Evolutionary conservation across 2,329 filamentous ascomycete species (phyloP), one percentile per base, ranked within the genome.

Genomic region (Pyrenophora teres): DNA sequence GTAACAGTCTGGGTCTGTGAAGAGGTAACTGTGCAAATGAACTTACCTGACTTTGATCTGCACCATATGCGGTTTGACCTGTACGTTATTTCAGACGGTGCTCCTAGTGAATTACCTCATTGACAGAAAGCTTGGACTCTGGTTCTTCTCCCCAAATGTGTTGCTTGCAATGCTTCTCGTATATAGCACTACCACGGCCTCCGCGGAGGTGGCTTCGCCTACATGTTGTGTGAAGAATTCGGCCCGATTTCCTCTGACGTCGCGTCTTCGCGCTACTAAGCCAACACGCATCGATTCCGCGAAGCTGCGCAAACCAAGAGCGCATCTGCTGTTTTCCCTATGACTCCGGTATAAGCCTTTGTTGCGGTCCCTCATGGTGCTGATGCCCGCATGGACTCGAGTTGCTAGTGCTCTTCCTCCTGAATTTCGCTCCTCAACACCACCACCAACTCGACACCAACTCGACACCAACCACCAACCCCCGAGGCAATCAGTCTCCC

Each of bases 191-290:
- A 18, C 31, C 5, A 36, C 12, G 15, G 19, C 27, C 27, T 44
- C 35, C 39, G 45, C 39, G 40, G 19, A 15, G 27, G 30, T 38
- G 36, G 42, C 30, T 8, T 52, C 49, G 49, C 33, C 38, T 41
- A n/a, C 3, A 37, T 7, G 2, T 30, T 31, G 31, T 3, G 31
- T 43, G 25, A 48, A 48, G 4, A 10, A 48, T 42, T 48, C 49
- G 49, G 49, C 19, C 49, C 49, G 49, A 52, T 10, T 33, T 32
- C 3, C 16, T 31, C 18, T 48, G 49, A 52, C 49, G 49, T 48
- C 36, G 25, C 1, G 6, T 27, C 36, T 23, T 23, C 35, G 19
- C 31, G 43, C 43, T 32, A 4, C 27, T 18, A 21, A 23, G 5
- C 19, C 12, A 3, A 16, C n/a, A 21, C 7, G 30, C 9, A 38